phyloP scores from a whole-genome alignment of 2,329 filamentous ascomycete species.

The Colletotrichum sp. region DNA sequence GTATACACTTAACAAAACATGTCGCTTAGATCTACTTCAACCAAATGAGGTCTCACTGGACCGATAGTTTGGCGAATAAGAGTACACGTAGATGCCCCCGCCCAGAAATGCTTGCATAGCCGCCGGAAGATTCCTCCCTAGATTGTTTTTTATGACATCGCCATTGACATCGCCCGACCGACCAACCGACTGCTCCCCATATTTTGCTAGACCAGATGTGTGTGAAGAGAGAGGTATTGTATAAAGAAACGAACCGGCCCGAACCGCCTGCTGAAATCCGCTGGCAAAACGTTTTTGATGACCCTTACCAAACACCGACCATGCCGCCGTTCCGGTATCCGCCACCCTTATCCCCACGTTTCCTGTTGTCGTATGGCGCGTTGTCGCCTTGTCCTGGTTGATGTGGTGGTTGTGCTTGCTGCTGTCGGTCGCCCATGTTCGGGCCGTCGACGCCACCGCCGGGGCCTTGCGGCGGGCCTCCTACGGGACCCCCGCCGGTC shows the following conservation, averaged over 20 bases:
- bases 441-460: neutral
- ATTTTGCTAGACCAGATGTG: neutral
- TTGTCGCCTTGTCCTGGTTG: neutral
- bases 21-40: neutral
- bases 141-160: neutral
- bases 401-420: conserved; percentile 6
- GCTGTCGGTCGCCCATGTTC: neutral
- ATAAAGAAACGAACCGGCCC: neutral
- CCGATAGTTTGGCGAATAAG: neutral
- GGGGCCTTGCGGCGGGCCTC: neutral
- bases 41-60: neutral
- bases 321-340: conserved; percentile 15
- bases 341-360: neutral
- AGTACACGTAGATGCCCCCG: neutral
- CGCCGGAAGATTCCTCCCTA: neutral
- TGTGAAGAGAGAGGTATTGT: neutral
- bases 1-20: neutral
- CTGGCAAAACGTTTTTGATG: neutral
- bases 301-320: conserved; percentile 19
- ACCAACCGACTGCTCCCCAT: neutral
- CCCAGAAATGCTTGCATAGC: neutral
- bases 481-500: neutral
- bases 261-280: neutral
- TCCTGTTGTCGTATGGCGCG: neutral
- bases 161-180: neutral